Percentiles rank a stretch among this genome's conserved stretches.
These are phyloP conservation scores for Achlya hypogyna DNA, from an alignment of 352 stramenopile species.

Conservation along the genomic window DNA sequence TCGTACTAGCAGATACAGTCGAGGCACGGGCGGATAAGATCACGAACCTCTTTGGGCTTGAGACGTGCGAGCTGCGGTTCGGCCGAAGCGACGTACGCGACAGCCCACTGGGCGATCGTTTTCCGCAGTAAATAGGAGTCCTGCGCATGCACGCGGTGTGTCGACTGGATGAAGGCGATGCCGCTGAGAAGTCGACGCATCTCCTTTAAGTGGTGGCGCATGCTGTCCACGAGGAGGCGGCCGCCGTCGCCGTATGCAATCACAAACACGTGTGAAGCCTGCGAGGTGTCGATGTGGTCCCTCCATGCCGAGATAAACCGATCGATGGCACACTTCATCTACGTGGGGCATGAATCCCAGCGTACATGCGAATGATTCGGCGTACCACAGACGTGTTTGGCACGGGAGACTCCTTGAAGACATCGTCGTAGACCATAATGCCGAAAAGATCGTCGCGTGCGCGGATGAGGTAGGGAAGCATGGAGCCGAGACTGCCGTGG, in stretches of 20 bases:
- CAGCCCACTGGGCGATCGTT: slow-evolving; percentile 56
- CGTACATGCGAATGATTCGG: background rate
- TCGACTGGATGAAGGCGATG: slow-evolving; percentile 56
- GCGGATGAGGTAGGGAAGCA: slow-evolving; percentile 67
- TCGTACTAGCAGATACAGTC: slow-evolving; percentile 19
- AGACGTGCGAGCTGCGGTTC: slow-evolving; percentile 38
- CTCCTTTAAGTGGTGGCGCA: slow-evolving; percentile 46
- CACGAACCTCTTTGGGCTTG: slow-evolving; percentile 33
- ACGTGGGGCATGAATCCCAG: background rate
- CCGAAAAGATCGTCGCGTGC: slow-evolving; percentile 63
- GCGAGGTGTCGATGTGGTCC: slow-evolving; percentile 54
- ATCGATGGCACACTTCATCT: slow-evolving; percentile 47
- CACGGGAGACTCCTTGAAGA: slow-evolving; percentile 47
- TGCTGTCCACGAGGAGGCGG: slow-evolving; percentile 38
- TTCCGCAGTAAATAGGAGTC: slow-evolving; percentile 58
- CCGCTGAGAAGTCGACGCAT: slow-evolving; percentile 65
- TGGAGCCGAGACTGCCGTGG: slow-evolving; percentile 58
- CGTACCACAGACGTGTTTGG: slow-evolving; percentile 16
- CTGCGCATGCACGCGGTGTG: slow-evolving; percentile 41
- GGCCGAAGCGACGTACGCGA: slow-evolving; percentile 40
- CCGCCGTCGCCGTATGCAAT: slow-evolving; percentile 53
- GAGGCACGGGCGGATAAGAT: background rate
- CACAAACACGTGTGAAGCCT: slow-evolving; percentile 58
- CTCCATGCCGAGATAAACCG: slow-evolving; percentile 61
- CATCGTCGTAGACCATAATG: slow-evolving; percentile 55